Conservation (phyloP, 495 filamentous ascomycete species). For the Hypoxylon lenormandii region DNA sequence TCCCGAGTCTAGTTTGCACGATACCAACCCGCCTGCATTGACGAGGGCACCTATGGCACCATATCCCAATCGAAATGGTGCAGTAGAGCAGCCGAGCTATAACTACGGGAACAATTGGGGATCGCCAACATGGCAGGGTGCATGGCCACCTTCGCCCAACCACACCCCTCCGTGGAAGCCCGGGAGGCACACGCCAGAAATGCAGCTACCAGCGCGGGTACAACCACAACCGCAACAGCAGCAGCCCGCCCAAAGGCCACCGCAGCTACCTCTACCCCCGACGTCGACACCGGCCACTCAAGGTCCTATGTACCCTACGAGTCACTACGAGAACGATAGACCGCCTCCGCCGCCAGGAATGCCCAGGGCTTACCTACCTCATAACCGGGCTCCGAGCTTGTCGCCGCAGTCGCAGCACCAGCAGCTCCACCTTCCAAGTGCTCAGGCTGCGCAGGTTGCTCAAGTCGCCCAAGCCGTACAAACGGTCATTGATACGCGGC, state of each 20-base stretch:
- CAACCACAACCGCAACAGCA: slow-evolving; percentile 31
- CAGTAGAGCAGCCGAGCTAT: slow-evolving; percentile 54
- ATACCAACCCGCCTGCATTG: slow-evolving; percentile 69
- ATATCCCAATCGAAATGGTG: slow-evolving; percentile 60
- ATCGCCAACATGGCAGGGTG: slow-evolving; percentile 60
- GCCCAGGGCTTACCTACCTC: slow-evolving; percentile 19
- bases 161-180: slow-evolving; percentile 52
- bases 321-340: slow-evolving; percentile 34
- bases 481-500: slow-evolving; percentile 54
- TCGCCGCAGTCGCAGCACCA: slow-evolving; percentile 59
- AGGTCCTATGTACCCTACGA: slow-evolving; percentile 35
- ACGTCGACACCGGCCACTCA: slow-evolving; percentile 41
- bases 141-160: slow-evolving; percentile 73
- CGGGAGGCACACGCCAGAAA: slow-evolving; percentile 37
- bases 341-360: slow-evolving; percentile 36
- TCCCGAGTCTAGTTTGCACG: slow-evolving; percentile 94
- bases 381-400: slow-evolving; percentile 25
- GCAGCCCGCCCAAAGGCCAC: slow-evolving; percentile 44
- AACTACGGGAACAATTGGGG: slow-evolving; percentile 58
- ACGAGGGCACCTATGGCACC: slow-evolving; percentile 63
- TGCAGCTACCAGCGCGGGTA: slow-evolving; percentile 36
- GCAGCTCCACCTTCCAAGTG: slow-evolving; percentile 49
- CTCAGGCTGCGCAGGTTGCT: slow-evolving; percentile 44
- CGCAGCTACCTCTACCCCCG: slow-evolving; percentile 43
- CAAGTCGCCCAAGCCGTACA: slow-evolving; percentile 47